Evolutionary conservation across 2,329 filamentous ascomycete species (phyloP), one percentile per base, ranked within the genome.

Genomic region (Metarhizium album): DNA sequence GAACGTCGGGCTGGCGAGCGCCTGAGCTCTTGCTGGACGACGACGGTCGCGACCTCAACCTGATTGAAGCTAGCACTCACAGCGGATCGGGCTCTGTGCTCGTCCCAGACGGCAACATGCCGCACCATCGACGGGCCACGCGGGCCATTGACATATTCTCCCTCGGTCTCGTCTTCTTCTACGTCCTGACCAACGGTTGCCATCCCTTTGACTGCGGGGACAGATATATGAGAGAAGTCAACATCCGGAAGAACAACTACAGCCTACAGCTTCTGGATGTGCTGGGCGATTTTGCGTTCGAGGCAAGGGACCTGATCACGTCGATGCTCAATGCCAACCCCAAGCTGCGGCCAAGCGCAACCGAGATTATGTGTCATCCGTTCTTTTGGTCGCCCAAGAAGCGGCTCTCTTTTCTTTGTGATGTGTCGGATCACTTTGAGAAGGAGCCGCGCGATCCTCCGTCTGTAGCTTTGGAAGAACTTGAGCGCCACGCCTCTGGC

Each of bases 91-190:
- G 77, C 14, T 72, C 75, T n/a, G 71, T 76, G n/a, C 70, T 79
- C 4, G 74, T 78, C 8, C 74, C 72, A 40, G 73, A 80, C 13
- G 78, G 80, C 18, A 71, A 81, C 65, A 78, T 73, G 70, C 74
- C 61, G 58, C 82, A 81, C 58, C 61, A 60, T 45, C 84, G 90
- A 53, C 86, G 93, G 48, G 91, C 94, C 6, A 98, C 95, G 45
- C 85, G 93, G 45, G 88, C 93, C 8, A 96, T 97, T 54, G 93
- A 98, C 64, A 95, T 98, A 24, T 98, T 98, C 71, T 95, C 90
- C 0, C 78, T 98, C 35, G 93, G 93, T 1, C 85, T 95, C 49
- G 90, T 98, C n/a, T 98, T 96, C 73, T 97, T 90, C 71, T 98
- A 96, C 65, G 90, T 97, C n/a, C 76, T 98, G 53, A 96, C 91